Evolutionary conservation across 2,329 filamentous ascomycete species (phyloP).

Genomic region (Ramularia endophylla): DNA sequence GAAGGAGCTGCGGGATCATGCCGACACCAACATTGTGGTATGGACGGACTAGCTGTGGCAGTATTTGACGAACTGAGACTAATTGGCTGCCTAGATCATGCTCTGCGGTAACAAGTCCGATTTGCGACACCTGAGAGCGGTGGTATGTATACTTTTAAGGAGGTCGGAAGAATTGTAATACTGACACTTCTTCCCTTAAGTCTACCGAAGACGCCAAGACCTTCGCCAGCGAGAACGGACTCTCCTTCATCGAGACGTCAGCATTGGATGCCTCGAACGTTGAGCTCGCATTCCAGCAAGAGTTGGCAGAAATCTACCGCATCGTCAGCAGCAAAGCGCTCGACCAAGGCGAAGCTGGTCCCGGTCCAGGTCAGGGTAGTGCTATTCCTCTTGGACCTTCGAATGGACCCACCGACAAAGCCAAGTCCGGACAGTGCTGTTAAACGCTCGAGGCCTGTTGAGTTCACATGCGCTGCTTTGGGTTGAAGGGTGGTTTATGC

Average conservation of each 20-base stretch:
- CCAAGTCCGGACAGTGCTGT: conserved; percentile 78
- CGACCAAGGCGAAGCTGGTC: conserved; percentile 76
- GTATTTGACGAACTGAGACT: conserved; percentile 56
- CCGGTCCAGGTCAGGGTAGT: conserved; percentile 66
- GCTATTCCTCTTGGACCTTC: conserved; percentile 78
- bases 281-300: conserved; percentile 97
- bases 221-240: conserved; percentile 73
- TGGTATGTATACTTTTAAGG: conserved; percentile 34
- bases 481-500: neutral
- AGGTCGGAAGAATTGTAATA: neutral
- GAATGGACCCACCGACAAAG: conserved; percentile 73
- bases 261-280: conserved; percentile 98
- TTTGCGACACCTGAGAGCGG: conserved; percentile 95
- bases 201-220: conserved; percentile 97
- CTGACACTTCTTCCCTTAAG: neutral
- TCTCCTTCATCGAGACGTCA: conserved; percentile 99
- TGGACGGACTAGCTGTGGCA: neutral
- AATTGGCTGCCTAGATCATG: conserved; percentile 90
- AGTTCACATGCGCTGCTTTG: neutral
- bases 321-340: conserved; percentile 98
- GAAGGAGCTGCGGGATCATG: conserved; percentile 96
- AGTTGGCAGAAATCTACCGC: conserved; percentile 99
- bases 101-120: conserved; percentile 99
- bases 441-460: conserved; percentile 34
- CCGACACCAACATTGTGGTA: conserved; percentile 78